Evolutionary conservation across 805 yeast genomes (phyloP).

Genomic region (Candida andamanensis): DNA sequence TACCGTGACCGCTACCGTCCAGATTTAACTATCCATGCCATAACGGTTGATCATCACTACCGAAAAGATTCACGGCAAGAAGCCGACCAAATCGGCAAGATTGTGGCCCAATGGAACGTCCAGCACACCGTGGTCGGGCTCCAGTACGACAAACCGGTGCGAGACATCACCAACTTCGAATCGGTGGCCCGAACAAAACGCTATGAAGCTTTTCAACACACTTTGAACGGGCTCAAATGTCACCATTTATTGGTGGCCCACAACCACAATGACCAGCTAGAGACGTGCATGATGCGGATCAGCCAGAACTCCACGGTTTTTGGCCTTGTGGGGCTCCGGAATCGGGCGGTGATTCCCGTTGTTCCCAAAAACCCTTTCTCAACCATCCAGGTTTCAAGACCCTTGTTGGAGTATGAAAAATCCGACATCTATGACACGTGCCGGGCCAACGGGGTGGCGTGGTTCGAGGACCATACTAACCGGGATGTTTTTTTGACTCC

Average conservation of each 20-base stretch:
- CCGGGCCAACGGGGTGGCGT: constrained; percentile 28
- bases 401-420: constrained; percentile 48
- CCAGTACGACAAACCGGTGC: constrained; percentile 21
- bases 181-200: constrained; percentile 54
- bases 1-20: constrained; percentile 25
- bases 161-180: constrained; percentile 43
- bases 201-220: constrained; percentile 37
- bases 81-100: constrained; percentile 37
- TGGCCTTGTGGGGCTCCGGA: constrained; percentile 57
- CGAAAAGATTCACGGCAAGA: constrained; percentile 47
- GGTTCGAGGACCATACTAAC: constrained; percentile 75
- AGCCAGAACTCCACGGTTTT: constrained; percentile 32
- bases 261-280: constrained; percentile 66
- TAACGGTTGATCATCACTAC: constrained; percentile 63
- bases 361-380: constrained; percentile 6
- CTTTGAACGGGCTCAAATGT: constrained; percentile 33
- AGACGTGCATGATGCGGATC: constrained; percentile 59
- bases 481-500: constrained; percentile 46
- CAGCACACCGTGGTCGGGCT: constrained; percentile 26
- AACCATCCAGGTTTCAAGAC: constrained; percentile 42
- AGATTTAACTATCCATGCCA: constrained; percentile 40
- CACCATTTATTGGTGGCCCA: constrained; percentile 56
- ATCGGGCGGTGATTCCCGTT: constrained; percentile 22
- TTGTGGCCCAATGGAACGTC: constrained; percentile 30
- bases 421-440: constrained; percentile 44